Conservation (phyloP, 108 stramenopile genomes). For the Nitzschia sp. region DNA sequence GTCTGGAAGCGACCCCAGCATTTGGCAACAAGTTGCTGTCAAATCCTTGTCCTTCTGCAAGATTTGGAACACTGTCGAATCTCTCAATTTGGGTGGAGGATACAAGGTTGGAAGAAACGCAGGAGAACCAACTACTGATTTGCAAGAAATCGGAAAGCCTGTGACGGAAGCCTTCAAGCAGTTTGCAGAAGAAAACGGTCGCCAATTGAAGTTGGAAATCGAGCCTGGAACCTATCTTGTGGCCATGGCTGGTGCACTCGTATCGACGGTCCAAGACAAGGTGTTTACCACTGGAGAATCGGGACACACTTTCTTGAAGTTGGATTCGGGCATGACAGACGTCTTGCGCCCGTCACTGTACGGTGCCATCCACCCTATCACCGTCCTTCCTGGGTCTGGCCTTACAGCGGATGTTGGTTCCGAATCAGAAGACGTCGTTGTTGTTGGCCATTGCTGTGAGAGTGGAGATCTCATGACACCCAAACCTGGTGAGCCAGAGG, state of each 20-base stretch:
- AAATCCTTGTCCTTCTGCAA: slow-evolving; percentile 90
- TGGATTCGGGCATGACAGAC: slow-evolving; percentile 99
- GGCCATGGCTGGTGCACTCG: slow-evolving; percentile 94
- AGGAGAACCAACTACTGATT: slow-evolving; percentile 91
- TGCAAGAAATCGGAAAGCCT: slow-evolving; percentile 89
- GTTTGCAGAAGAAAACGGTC: slow-evolving; percentile 88
- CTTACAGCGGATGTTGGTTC: slow-evolving; percentile 62
- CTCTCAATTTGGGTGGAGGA: slow-evolving; percentile 95
- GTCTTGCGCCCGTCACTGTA: slow-evolving; percentile 97
- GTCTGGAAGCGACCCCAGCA: slow-evolving; percentile 93
- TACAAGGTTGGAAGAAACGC: slow-evolving; percentile 98
- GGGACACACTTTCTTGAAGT: slow-evolving; percentile 85
- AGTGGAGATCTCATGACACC: slow-evolving; percentile 97
- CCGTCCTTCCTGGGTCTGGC: slow-evolving; percentile 81
- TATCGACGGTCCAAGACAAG: slow-evolving; percentile 91
- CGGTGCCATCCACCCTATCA: slow-evolving; percentile 95
- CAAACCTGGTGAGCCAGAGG: slow-evolving; percentile 91
- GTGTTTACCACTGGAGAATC: slow-evolving; percentile 67
- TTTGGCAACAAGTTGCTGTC: slow-evolving; percentile 93
- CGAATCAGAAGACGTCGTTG: slow-evolving; percentile 85
- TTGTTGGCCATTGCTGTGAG: slow-evolving; percentile 99
- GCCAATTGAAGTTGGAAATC: slow-evolving; percentile 92
- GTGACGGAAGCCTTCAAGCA: slow-evolving; percentile 86
- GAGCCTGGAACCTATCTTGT: slow-evolving; percentile 98
- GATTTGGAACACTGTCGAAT: slow-evolving; percentile 80